Evolutionary conservation across 2,329 filamentous ascomycete species (phyloP).

Genomic region (Tolypocladium amazonense): DNA sequence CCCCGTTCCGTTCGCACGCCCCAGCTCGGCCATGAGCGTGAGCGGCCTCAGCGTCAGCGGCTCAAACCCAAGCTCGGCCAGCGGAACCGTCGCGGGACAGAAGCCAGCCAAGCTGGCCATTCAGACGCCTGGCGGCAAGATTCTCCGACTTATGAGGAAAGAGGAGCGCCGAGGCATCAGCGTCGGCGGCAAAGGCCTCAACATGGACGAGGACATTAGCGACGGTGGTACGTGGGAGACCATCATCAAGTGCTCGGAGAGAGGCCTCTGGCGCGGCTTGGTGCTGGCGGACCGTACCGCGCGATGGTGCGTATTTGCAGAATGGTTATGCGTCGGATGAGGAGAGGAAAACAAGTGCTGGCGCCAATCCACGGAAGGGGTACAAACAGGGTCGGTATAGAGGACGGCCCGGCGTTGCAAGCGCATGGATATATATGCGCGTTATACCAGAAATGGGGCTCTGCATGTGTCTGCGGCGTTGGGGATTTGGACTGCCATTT

Average conservation of each 20-base stretch:
- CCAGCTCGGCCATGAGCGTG: slow-evolving; percentile 55
- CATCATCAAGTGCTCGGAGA: slow-evolving; percentile 80
- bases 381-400: not conserved
- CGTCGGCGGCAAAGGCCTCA: slow-evolving; percentile 29
- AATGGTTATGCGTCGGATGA: slow-evolving; percentile 56
- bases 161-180: slow-evolving; percentile 52
- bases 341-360: slow-evolving; percentile 1
- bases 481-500: not conserved
- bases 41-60: slow-evolving; percentile 45
- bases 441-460: not conserved
- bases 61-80: slow-evolving; percentile 45
- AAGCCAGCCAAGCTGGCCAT: slow-evolving; percentile 96
- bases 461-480: not conserved
- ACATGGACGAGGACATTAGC: slow-evolving; percentile 44
- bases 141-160: slow-evolving; percentile 76
- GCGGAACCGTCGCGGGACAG: slow-evolving; percentile 43
- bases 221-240: slow-evolving; percentile 79
- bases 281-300: slow-evolving; percentile 76
- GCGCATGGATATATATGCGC: not conserved
- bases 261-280: slow-evolving; percentile 69
- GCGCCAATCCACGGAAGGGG: not conserved
- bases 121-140: slow-evolving; percentile 89
- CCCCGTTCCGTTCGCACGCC: slow-evolving; percentile 52
- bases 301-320: slow-evolving; percentile 85
- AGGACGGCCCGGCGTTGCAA: not conserved